Percentiles rank a stretch among this genome's conserved stretches.
phyloP scores from a whole-genome alignment of 345 rosid genomes.

The Draba incana region DNA sequence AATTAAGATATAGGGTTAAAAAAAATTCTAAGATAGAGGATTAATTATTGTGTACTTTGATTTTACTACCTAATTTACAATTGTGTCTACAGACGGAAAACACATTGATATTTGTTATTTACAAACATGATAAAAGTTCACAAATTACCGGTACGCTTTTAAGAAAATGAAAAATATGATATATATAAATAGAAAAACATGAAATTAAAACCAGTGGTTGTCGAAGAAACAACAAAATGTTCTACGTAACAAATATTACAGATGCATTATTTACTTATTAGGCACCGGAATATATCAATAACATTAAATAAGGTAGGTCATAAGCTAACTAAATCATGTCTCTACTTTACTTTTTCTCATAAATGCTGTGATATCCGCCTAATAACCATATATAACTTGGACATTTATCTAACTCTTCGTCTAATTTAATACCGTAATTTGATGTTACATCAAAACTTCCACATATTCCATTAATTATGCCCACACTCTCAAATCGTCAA shows the following conservation, averaged over 20 bases:
- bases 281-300: conserved; percentile 48
- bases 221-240: conserved; percentile 30
- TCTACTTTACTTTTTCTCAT: conserved; percentile 53
- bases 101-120: conserved; percentile 15
- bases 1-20: not conserved
- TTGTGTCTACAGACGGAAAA: conserved; percentile 24
- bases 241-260: conserved; percentile 7
- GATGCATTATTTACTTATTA: conserved; percentile 15
- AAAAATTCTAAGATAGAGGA: too few relatives aligned
- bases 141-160: conserved; percentile 13
- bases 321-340: conserved; percentile 54
- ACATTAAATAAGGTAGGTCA: conserved; percentile 70
- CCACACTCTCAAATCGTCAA: conserved; percentile 17
- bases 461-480: conserved; percentile 28
- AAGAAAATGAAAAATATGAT: not conserved
- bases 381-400: conserved; percentile 48
- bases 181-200: not conserved
- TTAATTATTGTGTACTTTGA: too few relatives aligned
- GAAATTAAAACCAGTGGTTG: conserved; percentile 34
- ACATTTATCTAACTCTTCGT: conserved; percentile 50
- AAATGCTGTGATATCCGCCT: conserved; percentile 51
- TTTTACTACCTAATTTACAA: not conserved
- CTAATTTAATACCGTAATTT: conserved; percentile 43
- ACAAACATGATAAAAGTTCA: not conserved
- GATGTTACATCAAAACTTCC: conserved; percentile 37